These are phyloP conservation scores for Sungouiozyma ichnusensis DNA, from an alignment of 805 yeast species.

Conservation along the genomic window DNA sequence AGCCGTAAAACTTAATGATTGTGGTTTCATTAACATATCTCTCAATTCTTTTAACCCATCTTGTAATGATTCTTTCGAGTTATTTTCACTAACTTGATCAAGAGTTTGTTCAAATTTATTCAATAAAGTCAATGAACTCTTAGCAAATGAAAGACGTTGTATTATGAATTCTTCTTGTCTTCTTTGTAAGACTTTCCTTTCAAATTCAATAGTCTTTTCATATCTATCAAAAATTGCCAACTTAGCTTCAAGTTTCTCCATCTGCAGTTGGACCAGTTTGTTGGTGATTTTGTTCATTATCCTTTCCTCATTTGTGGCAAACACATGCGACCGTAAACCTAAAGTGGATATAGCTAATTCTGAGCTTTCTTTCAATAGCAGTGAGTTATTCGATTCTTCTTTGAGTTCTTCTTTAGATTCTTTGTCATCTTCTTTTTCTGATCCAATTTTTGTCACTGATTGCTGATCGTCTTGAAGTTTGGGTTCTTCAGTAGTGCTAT, in stretches of 20 bases:
- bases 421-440: background rate
- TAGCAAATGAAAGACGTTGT: slow-evolving; percentile 57
- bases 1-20: slow-evolving; percentile 19
- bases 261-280: slow-evolving; percentile 49
- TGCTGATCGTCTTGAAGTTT: background rate
- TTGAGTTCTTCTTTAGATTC: slow-evolving; percentile 1
- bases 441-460: too few species aligned
- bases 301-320: slow-evolving; percentile 72
- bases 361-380: slow-evolving; percentile 42
- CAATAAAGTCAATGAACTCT: slow-evolving; percentile 42
- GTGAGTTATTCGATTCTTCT: background rate
- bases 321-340: slow-evolving; percentile 70
- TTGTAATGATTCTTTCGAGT: slow-evolving; percentile 11
- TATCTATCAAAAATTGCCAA: slow-evolving; percentile 45
- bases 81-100: slow-evolving; percentile 11
- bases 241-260: slow-evolving; percentile 57
- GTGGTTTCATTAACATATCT: slow-evolving; percentile 23
- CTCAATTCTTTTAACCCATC: slow-evolving; percentile 18
- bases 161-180: slow-evolving; percentile 59
- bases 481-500: background rate
- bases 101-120: slow-evolving; percentile 27
- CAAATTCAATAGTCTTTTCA: slow-evolving; percentile 57
- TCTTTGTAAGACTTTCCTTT: slow-evolving; percentile 46
- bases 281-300: slow-evolving; percentile 54
- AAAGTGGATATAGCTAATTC: slow-evolving; percentile 62